Percentiles rank a stretch among this genome's conserved stretches.
These are phyloP conservation scores for Venturia nashicola DNA, from an alignment of 2,329 filamentous ascomycete genomes.

Conservation along the genomic window DNA sequence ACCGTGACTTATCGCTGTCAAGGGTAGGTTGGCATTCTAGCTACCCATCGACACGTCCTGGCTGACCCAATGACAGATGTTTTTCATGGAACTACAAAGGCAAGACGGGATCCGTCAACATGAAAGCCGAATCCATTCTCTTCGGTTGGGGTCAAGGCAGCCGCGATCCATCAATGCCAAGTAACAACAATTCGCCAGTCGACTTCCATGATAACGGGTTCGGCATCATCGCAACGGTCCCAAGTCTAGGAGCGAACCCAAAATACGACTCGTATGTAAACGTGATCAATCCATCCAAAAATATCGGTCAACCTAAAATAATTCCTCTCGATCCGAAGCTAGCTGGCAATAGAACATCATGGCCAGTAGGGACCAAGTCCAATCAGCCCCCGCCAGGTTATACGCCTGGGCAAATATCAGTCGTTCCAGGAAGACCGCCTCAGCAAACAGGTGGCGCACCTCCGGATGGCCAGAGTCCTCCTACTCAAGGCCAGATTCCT, in stretches of 20 bases:
- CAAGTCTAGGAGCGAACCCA: not conserved
- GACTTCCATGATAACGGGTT: slow-evolving; percentile 10
- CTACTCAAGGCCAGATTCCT: not conserved
- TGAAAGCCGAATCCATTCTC: slow-evolving; percentile 31
- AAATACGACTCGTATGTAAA: not conserved
- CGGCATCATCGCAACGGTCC: slow-evolving; percentile 3
- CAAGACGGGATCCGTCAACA: slow-evolving; percentile 30
- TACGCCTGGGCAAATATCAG: not conserved
- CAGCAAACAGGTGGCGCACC: not conserved
- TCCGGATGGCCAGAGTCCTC: not conserved
- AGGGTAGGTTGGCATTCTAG: slow-evolving; percentile 15
- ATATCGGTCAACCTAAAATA: not conserved
- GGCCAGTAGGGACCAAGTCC: not conserved
- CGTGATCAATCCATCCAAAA: not conserved
- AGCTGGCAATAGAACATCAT: not conserved
- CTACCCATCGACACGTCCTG: not conserved
- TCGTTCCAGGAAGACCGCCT: not conserved
- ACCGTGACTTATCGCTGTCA: slow-evolving; percentile 54
- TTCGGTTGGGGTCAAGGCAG: slow-evolving; percentile 37
- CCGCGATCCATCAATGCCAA: not conserved
- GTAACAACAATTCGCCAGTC: not conserved
- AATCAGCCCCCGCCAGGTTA: not conserved
- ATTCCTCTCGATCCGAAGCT: not conserved
- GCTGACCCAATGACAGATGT: slow-evolving; percentile 25
- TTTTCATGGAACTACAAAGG: slow-evolving; percentile 41